These are phyloP conservation scores for Sporothrix inflata DNA, from an alignment of 2,329 filamentous ascomycete genomes.

Conservation along the genomic window DNA sequence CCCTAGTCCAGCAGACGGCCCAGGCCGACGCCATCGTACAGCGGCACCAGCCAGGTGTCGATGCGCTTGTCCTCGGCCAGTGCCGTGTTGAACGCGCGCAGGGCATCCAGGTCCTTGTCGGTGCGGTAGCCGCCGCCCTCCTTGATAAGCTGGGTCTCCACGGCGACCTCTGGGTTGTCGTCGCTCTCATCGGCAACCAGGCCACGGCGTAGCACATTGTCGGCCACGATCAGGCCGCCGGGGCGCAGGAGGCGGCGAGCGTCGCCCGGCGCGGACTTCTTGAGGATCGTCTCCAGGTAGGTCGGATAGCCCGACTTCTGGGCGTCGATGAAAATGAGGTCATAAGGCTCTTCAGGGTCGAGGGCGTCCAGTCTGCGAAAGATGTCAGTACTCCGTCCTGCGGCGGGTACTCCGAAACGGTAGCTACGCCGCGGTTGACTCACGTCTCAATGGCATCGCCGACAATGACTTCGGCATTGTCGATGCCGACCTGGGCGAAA, in stretches of 20 bases:
- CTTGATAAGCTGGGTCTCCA: conserved; percentile 27
- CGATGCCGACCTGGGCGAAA: conserved; percentile 45
- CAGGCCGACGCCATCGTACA: conserved; percentile 46
- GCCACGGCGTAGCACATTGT: conserved; percentile 56
- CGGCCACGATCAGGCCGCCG: conserved; percentile 57
- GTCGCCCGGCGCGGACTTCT: conserved; percentile 46
- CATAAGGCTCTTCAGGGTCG: conserved; percentile 49
- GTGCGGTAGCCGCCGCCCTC: conserved; percentile 5
- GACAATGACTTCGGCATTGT: conserved; percentile 52
- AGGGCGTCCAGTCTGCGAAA: conserved; percentile 40
- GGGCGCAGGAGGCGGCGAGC: conserved; percentile 49
- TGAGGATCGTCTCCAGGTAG: conserved; percentile 53
- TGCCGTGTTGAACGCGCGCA: conserved; percentile 44
- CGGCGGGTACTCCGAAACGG: not conserved
- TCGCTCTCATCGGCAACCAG: conserved; percentile 48
- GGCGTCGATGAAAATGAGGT: conserved; percentile 59
- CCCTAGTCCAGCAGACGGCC: conserved; percentile 38
- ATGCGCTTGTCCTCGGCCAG: conserved; percentile 40
- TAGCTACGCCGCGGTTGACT: conserved; percentile 33
- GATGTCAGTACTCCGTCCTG: not conserved
- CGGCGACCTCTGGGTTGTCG: conserved; percentile 39
- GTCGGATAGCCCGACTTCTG: conserved; percentile 56
- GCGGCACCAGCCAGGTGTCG: conserved; percentile 44
- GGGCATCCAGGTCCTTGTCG: conserved; percentile 33
- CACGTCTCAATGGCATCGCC: conserved; percentile 54